Evolutionary conservation across 2,329 filamentous ascomycete species (phyloP).

Genomic region (Endocalyx cinctus): DNA sequence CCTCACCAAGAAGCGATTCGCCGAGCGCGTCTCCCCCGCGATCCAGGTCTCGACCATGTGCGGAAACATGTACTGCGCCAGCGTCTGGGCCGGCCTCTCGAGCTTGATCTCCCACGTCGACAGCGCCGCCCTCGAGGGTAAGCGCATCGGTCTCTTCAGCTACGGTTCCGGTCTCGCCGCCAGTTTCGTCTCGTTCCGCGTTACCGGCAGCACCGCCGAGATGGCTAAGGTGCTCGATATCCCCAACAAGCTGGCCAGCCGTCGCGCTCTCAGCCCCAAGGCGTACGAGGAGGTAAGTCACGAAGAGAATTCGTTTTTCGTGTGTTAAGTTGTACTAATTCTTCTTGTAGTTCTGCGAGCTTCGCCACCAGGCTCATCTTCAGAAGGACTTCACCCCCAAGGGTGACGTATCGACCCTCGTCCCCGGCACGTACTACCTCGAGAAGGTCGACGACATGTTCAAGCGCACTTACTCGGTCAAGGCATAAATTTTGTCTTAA

Average conservation of each 20-base stretch:
- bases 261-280: conserved; percentile 63
- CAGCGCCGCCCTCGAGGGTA: conserved; percentile 60
- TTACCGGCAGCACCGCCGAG: conserved; percentile 64
- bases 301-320: too few species aligned
- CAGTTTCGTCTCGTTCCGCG: conserved; percentile 68
- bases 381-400: conserved; percentile 72
- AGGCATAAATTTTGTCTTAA: conserved; percentile 63
- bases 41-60: conserved; percentile 75
- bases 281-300: conserved; percentile 67
- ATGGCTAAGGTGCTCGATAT: conserved; percentile 68
- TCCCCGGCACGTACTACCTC: conserved; percentile 70
- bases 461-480: conserved; percentile 72
- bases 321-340: conserved; percentile 15
- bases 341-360: conserved; percentile 62
- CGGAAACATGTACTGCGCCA: conserved; percentile 65
- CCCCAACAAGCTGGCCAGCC: conserved; percentile 60
- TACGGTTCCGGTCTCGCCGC: conserved; percentile 73
- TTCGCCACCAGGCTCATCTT: conserved; percentile 78
- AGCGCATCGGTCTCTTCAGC: conserved; percentile 72
- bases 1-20: conserved; percentile 78
- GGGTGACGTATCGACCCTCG: conserved; percentile 63
- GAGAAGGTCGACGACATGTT: conserved; percentile 81
- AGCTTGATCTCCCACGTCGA: conserved; percentile 63
- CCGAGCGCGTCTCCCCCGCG: conserved; percentile 68
- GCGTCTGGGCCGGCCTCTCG: conserved; percentile 72